Percentiles rank a stretch among this genome's conserved stretches.
Conservation (phyloP, 2,329 filamentous ascomycete genomes). For the Neofusicoccum sp. region DNA sequence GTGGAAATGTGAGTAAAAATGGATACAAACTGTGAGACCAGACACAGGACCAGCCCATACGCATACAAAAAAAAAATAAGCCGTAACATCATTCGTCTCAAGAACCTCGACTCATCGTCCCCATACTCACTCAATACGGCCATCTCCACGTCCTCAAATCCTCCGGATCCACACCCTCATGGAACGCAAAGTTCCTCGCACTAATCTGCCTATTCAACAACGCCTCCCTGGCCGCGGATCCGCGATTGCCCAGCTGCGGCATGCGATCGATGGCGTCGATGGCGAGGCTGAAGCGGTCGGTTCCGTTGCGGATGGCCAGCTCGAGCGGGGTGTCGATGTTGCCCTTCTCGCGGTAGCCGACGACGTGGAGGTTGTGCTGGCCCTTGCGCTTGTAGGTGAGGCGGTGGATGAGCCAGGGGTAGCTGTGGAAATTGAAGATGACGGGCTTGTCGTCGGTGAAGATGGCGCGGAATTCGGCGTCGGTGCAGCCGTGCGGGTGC, state of each 20-base stretch:
- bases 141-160: conserved; percentile 66
- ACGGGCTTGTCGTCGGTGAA: conserved; percentile 72
- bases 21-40: no score
- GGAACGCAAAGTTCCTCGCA: conserved; percentile 61
- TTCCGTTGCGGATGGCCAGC: conserved; percentile 73
- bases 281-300: conserved; percentile 73
- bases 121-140: conserved; percentile 46
- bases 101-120: no score
- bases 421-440: conserved; percentile 83
- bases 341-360: conserved; percentile 78
- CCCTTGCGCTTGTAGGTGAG: conserved; percentile 74
- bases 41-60: no score
- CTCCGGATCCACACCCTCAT: conserved; percentile 69
- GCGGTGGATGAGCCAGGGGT: conserved; percentile 76
- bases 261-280: conserved; percentile 74
- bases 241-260: conserved; percentile 61
- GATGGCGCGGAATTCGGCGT: conserved; percentile 64
- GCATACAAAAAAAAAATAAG: no score
- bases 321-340: conserved; percentile 81
- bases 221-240: conserved; percentile 60
- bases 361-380: conserved; percentile 67
- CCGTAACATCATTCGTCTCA: no score
- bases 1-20: no score
- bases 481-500: conserved; percentile 70
- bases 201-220: conserved; percentile 64